Conservation (phyloP, 192 early-diverging fungal genomes). For the Gaertneriomyces sp. region DNA sequence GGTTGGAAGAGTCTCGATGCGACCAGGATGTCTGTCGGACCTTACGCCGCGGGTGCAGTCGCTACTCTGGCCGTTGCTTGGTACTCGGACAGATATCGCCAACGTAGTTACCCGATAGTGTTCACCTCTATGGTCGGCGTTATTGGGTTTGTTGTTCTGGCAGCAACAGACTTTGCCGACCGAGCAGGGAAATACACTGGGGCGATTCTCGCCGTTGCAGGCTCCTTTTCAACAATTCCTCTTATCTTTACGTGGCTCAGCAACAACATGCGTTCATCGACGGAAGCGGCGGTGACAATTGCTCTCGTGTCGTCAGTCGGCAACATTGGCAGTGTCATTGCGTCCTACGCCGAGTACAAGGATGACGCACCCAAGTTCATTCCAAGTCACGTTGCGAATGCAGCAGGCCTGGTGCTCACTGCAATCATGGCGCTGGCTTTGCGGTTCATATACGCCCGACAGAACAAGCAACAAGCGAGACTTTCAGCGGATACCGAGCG, state of each 20-base stretch:
- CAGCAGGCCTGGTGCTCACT: slow-evolving; percentile 3
- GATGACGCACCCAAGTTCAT: slow-evolving; percentile 9
- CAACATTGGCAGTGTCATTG: slow-evolving; percentile 10
- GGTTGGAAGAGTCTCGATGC: slow-evolving; percentile 37
- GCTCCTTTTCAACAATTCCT: slow-evolving; percentile 21
- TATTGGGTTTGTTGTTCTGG: slow-evolving; percentile 23
- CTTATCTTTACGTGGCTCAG: slow-evolving; percentile 21
- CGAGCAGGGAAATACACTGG: slow-evolving; percentile 9
- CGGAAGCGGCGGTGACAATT: slow-evolving; percentile 14
- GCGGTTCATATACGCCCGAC: background rate
- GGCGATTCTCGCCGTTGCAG: slow-evolving; percentile 13
- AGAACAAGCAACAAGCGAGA: background rate
- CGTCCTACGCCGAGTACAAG: slow-evolving; percentile 20
- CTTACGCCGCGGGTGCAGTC: slow-evolving; percentile 26
- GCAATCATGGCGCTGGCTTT: background rate
- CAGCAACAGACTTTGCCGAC: slow-evolving; percentile 17
- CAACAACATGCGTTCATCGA: slow-evolving; percentile 24
- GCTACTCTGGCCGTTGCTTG: slow-evolving; percentile 15
- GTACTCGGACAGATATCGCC: slow-evolving; percentile 22
- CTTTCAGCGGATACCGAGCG: background rate
- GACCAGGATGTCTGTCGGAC: slow-evolving; percentile 29
- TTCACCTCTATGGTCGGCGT: background rate
- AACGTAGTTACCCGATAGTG: slow-evolving; percentile 24
- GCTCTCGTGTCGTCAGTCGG: slow-evolving; percentile 19
- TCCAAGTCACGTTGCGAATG: background rate